These are phyloP conservation scores for Eucalyptus virginea DNA, from an alignment of 345 rosid species.

Conservation along the genomic window DNA sequence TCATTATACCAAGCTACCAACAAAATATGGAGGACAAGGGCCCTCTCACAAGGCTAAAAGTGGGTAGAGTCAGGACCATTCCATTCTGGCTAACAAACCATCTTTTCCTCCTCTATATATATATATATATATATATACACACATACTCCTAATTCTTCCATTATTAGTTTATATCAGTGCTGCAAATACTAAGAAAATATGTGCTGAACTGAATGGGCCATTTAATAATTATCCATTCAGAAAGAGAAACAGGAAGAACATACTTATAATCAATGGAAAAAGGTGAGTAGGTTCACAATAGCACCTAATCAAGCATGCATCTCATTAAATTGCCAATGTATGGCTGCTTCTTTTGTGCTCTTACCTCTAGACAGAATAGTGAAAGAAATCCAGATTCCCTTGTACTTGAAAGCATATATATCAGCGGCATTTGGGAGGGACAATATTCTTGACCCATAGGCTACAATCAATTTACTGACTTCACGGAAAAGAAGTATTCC, in stretches of 20 bases:
- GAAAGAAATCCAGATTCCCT: slow-evolving; percentile 95
- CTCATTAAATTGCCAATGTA: not conserved
- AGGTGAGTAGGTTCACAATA: not conserved
- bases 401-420: slow-evolving; percentile 90
- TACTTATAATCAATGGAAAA: not conserved
- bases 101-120: not conserved
- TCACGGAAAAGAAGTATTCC: slow-evolving; percentile 99
- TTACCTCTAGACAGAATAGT: slow-evolving; percentile 89
- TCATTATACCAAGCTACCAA: not conserved
- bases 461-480: slow-evolving; percentile 94
- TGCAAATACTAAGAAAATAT: not conserved
- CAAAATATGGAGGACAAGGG: not conserved
- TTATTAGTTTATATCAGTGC: not conserved
- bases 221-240: not conserved
- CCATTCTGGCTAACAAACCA: not conserved
- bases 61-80: not conserved
- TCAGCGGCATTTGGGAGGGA: slow-evolving; percentile 92
- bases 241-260: not conserved
- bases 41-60: not conserved
- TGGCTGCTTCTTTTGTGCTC: not conserved
- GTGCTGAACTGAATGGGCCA: not conserved
- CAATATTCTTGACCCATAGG: slow-evolving; percentile 91
- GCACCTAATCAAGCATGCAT: not conserved
- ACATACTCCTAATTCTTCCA: not conserved
- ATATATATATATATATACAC: not conserved